Evolutionary conservation across 2,329 filamentous ascomycete species (phyloP).

Genomic region (Nothophoma quercina): DNA sequence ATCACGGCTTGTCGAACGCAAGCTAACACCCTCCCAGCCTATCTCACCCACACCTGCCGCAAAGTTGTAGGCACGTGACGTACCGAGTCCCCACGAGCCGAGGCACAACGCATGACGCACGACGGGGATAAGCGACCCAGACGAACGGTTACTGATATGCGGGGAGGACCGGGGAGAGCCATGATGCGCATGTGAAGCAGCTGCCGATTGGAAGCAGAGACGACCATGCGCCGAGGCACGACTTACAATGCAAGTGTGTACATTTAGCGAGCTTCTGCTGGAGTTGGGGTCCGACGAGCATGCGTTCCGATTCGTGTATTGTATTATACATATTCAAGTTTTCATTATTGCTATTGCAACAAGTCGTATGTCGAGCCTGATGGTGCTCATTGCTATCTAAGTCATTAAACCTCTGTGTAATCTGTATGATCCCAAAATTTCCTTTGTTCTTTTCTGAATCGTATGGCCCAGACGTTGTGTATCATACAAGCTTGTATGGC

Average conservation of each 20-base stretch:
- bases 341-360: no score
- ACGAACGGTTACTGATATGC: constrained; percentile 1
- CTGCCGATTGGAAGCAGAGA: no score
- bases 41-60: constrained; percentile 11
- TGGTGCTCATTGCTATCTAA: not conserved
- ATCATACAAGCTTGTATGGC: not conserved
- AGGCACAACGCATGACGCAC: not conserved
- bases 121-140: not conserved
- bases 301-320: no score
- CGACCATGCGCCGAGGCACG: constrained; percentile 3
- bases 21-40: constrained; percentile 10
- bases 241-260: not conserved
- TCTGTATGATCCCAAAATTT: no score
- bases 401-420: no score
- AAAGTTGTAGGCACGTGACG: constrained; percentile 15
- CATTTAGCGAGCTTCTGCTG: no score
- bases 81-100: constrained; percentile 2
- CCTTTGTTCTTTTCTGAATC: no score
- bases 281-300: no score
- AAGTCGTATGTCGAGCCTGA: no score
- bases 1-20: not conserved
- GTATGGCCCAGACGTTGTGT: not conserved
- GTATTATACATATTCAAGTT: not conserved
- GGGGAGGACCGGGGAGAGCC: not conserved
- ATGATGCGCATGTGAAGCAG: constrained; percentile 1